Evolutionary conservation across 257 asterid species (phyloP).

Genomic region (Asclepias syriaca): DNA sequence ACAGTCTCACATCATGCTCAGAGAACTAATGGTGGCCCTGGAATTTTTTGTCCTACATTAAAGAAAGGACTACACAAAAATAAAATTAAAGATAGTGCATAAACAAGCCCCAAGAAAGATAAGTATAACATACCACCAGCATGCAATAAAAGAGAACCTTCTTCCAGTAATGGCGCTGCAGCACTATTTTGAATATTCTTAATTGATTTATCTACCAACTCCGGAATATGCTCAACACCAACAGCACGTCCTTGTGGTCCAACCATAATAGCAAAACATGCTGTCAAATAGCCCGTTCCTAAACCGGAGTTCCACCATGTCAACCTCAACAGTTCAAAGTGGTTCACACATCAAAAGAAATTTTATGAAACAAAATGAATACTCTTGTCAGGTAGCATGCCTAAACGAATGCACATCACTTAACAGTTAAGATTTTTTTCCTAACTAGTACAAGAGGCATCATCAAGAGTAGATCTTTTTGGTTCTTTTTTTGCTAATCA

Average conservation of each 20-base stretch:
- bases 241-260: slow-evolving; percentile 83
- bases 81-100: neutral
- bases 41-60: neutral
- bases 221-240: slow-evolving; percentile 95
- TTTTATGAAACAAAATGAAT: neutral
- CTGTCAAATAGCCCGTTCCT: slow-evolving; percentile 97
- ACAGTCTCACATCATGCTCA: neutral
- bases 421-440: neutral
- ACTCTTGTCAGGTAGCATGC: neutral
- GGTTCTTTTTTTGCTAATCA: no score
- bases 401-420: neutral
- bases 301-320: no score
- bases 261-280: slow-evolving; percentile 91
- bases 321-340: neutral
- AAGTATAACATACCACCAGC: slow-evolving; percentile 57
- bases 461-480: no score
- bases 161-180: slow-evolving; percentile 66
- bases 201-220: slow-evolving; percentile 64
- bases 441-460: neutral
- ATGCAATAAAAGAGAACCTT: slow-evolving; percentile 67
- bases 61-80: neutral
- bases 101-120: neutral
- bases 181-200: slow-evolving; percentile 63
- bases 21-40: neutral
- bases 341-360: neutral